Evolutionary conservation across 768 basidiomycete species (phyloP), one percentile per base, ranked within the genome.

Genomic region (Pisolithus marmoratus): DNA sequence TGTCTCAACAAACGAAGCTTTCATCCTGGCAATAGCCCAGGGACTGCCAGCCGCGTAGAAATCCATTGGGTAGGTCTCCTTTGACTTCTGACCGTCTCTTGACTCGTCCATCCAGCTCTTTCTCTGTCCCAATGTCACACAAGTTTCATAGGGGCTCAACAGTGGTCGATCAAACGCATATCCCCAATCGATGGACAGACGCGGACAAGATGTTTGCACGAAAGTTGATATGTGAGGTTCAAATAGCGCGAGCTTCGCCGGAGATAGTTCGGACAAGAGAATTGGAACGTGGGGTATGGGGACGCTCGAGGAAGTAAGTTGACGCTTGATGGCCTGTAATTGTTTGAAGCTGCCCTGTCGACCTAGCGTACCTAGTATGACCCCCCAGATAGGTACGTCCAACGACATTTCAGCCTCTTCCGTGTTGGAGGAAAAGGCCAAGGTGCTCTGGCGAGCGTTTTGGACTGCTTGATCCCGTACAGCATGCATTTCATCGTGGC

Each of bases 111-210:
- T 79, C 93, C 92, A 93, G 24, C 86, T 83, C 47, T 77, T 75
- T 1, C 89, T 54, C 50, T 44, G 55, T 27, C 69, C 90, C 2
- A 96, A 75, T 11, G 85, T 93, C 2, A 98, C 89, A 5, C 85
- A 82, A 0, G 90, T 86, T 69, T 98, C 96, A 64, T 97, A 99
- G 1, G 95, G 94, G 60, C 85, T 94, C 34, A 99, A 70, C 46
- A 98, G 73, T 2, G 96, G 96, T 20, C 79, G 74, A 49, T 85
- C 76, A 70, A 99, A 99, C 1, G 95, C 96, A 63, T 94, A 94
- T 4, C 96, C 96, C 96, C 96, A 99, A 64, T 99, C 96, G 52
- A 98, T 98, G 17, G 91, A 94, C 49, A 99, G 73, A 23, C 96
- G 83, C 3, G 96, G 96, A 67, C 96, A 98, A 0, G 94, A 91